Conservation (phyloP, 2,329 filamentous ascomycete genomes). For the Penicillium freii region DNA sequence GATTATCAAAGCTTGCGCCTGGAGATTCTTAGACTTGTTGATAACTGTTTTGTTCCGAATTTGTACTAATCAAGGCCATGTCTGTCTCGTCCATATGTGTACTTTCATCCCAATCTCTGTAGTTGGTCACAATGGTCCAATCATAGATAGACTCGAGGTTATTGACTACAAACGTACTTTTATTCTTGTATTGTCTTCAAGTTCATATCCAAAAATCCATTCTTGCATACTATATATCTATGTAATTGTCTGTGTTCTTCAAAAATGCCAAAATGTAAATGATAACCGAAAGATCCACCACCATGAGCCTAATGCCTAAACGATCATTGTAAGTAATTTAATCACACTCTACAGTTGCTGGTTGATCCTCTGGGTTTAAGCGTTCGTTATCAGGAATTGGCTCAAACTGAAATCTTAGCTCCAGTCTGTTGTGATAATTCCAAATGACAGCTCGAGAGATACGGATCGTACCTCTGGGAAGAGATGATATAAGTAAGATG, state of each 20-base stretch:
- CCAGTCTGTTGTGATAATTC: not conserved
- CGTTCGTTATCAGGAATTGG: not conserved
- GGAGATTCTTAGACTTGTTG: not conserved
- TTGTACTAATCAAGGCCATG: not conserved
- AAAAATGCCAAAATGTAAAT: not conserved
- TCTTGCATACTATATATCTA: not conserved
- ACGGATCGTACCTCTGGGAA: not conserved
- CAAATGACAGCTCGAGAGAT: not conserved
- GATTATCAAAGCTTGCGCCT: conserved; percentile 44
- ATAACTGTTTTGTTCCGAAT: not conserved
- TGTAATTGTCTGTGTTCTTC: too few species aligned
- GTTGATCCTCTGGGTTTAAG: not conserved
- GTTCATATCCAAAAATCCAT: not conserved
- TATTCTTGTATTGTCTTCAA: not conserved
- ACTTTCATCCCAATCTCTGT: not conserved
- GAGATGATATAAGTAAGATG: not conserved
- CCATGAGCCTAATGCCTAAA: not conserved
- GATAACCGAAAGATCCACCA: not conserved
- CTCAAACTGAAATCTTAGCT: not conserved
- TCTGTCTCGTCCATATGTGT: not conserved
- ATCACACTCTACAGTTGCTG: not conserved
- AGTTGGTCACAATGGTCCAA: too few species aligned
- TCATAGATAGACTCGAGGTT: not conserved
- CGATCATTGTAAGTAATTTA: not conserved
- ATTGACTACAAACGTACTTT: not conserved